Evolutionary conservation across 1,284 basidiomycete genomes (phyloP).

Genomic region (Trametes versicolor): DNA sequence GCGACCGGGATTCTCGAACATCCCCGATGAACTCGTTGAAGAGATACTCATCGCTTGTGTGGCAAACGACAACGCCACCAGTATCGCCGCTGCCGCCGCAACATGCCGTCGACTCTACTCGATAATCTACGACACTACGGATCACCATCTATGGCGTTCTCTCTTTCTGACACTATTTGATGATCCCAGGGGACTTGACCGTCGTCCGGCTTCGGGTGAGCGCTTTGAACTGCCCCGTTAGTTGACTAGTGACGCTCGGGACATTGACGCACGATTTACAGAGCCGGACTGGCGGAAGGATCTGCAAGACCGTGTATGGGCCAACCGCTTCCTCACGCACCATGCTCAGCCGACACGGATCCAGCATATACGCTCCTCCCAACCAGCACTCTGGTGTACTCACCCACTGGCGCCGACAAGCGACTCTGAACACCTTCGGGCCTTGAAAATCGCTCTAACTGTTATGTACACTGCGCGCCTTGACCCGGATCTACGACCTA

Average conservation of each 20-base stretch:
- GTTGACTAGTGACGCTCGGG: too few relatives aligned
- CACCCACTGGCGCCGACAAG: not conserved
- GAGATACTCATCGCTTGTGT: not conserved
- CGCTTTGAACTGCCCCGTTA: too few relatives aligned
- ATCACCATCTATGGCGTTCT: conserved; percentile 2
- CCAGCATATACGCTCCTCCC: not conserved
- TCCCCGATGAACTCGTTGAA: not conserved
- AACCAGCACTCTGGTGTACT: not conserved
- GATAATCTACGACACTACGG: not conserved
- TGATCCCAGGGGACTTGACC: not conserved
- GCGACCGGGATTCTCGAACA: not conserved
- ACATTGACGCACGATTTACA: not conserved
- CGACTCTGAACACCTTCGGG: not conserved
- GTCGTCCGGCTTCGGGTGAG: not conserved
- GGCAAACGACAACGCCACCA: not conserved
- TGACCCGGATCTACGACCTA: not conserved
- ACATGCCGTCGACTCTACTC: not conserved
- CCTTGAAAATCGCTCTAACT: not conserved
- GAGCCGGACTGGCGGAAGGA: not conserved
- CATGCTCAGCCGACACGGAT: not conserved
- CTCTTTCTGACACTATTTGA: not conserved
- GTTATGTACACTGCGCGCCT: conserved; percentile 7
- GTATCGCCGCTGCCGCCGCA: not conserved
- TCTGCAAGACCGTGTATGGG: not conserved
- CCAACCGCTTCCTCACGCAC: not conserved